A percentile compares a stretch with the other conserved stretches of the same genome.
phyloP scores from a whole-genome alignment of 2,329 filamentous ascomycete species.

The Grosmannia penicillata region DNA sequence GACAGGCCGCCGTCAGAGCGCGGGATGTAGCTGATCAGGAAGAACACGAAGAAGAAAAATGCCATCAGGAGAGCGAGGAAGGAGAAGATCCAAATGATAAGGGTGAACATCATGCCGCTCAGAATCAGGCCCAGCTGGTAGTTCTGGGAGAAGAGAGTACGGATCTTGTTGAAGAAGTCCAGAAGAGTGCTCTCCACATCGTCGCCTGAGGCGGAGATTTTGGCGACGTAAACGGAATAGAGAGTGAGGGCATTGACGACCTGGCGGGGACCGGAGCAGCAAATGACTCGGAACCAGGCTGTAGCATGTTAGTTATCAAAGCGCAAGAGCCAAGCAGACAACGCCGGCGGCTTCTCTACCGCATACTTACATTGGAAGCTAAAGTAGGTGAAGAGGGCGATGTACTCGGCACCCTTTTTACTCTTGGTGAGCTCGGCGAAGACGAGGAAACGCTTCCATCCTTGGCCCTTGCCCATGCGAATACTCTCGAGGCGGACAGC shows the following conservation, averaged over 20 bases:
- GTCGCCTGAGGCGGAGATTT: slow-evolving; percentile 46
- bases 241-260: slow-evolving; percentile 82
- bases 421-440: slow-evolving; percentile 84
- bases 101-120: slow-evolving; percentile 81
- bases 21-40: slow-evolving; percentile 87
- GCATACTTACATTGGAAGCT: slow-evolving; percentile 48
- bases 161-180: slow-evolving; percentile 74
- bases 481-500: slow-evolving; percentile 75
- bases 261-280: slow-evolving; percentile 86
- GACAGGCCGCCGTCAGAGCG: slow-evolving; percentile 63
- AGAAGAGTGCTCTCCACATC: slow-evolving; percentile 48
- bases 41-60: slow-evolving; percentile 67
- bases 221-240: slow-evolving; percentile 64
- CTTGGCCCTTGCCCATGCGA: slow-evolving; percentile 57
- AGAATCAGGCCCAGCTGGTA: slow-evolving; percentile 70
- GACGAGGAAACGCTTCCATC: slow-evolving; percentile 83
- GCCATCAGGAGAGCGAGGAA: slow-evolving; percentile 62
- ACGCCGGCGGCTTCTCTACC: not conserved
- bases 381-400: slow-evolving; percentile 86
- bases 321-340: not conserved
- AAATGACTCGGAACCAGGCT: slow-evolving; percentile 78
- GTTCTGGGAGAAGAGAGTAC: slow-evolving; percentile 55
- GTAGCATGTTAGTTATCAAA: not conserved
- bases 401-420: slow-evolving; percentile 79
- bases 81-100: slow-evolving; percentile 78